A percentile compares a stretch with the other conserved stretches of the same genome.
Conservation (phyloP, 768 basidiomycete genomes). For the Obba rivulosa region DNA sequence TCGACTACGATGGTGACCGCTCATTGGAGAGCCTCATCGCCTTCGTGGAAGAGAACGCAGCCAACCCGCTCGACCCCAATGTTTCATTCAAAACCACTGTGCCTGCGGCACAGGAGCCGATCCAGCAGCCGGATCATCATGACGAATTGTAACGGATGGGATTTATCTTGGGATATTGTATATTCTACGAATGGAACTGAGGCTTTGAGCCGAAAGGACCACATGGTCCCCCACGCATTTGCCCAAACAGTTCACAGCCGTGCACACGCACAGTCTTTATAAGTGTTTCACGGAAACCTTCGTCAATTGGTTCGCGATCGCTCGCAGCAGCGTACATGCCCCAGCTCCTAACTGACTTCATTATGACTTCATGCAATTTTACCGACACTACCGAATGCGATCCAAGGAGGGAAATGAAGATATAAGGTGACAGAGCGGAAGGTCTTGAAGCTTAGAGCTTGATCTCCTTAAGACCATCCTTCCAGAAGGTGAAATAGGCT, state of each 20-base stretch:
- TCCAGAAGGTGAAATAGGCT: conserved; percentile 97
- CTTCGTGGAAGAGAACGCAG: conserved; percentile 77
- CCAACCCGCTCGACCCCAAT: conserved; percentile 57
- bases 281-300: conserved; percentile 2
- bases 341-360: too few relatives aligned
- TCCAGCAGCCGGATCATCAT: conserved; percentile 19
- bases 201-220: too few relatives aligned
- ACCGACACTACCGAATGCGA: neutral
- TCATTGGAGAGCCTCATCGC: conserved; percentile 80
- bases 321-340: too few relatives aligned
- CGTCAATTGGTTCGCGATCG: conserved; percentile 9
- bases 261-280: too few relatives aligned
- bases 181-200: neutral
- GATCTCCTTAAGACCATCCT: conserved; percentile 80
- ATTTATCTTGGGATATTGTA: neutral
- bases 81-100: conserved; percentile 17
- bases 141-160: conserved; percentile 19
- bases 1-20: conserved; percentile 92
- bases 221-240: too few relatives aligned
- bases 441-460: conserved; percentile 47
- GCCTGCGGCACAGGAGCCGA: conserved; percentile 18
- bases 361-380: too few relatives aligned
- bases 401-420: neutral
- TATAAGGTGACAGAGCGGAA: neutral
- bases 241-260: too few relatives aligned